Evolutionary conservation across 257 asterid genomes (phyloP).

Genomic region (Orobanche coerulescens): DNA sequence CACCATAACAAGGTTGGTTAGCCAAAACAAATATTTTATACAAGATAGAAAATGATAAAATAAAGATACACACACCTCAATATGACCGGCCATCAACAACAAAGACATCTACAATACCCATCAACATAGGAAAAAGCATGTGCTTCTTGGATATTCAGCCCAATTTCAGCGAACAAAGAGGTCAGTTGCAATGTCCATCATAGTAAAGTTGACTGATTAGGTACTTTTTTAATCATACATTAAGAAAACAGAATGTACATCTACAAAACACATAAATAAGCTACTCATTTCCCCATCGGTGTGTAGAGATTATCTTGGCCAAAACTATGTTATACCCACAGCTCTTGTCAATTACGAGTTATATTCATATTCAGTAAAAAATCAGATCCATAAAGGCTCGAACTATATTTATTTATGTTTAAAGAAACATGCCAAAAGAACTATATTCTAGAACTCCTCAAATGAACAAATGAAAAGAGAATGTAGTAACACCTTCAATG

Average conservation of each 20-base stretch:
- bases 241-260: constrained; percentile 7
- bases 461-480: background rate
- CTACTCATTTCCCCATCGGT: background rate
- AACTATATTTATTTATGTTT: background rate
- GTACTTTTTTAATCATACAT: constrained; percentile 4
- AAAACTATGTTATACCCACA: too few species aligned
- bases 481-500: too few species aligned
- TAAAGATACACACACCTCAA: constrained; percentile 51
- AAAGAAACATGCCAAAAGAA: background rate
- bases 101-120: constrained; percentile 92
- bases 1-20: background rate
- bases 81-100: constrained; percentile 97
- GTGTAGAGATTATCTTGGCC: too few species aligned
- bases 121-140: constrained; percentile 92
- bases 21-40: background rate
- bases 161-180: constrained; percentile 82
- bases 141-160: constrained; percentile 95
- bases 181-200: constrained; percentile 64
- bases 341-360: background rate
- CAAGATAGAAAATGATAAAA: constrained; percentile 2
- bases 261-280: background rate
- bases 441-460: background rate
- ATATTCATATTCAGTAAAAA: constrained; percentile 1
- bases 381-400: background rate
- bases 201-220: constrained; percentile 23